A percentile compares a stretch with the other conserved stretches of the same genome.
phyloP scores from a whole-genome alignment of 2,329 filamentous ascomycete species.

The Fusarium sp. region DNA sequence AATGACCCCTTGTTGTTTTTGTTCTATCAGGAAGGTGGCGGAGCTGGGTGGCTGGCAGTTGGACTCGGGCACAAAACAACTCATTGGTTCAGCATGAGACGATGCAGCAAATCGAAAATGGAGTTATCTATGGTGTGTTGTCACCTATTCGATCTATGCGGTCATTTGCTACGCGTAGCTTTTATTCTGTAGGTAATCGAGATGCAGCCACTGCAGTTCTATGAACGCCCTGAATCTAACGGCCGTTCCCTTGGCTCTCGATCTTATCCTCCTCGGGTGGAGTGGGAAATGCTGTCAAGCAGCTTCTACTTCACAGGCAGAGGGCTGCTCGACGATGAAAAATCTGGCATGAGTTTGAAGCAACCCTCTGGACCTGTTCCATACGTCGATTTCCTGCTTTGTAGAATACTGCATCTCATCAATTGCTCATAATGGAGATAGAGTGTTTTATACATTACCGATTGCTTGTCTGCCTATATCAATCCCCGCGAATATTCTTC shows the following conservation, averaged over 20 bases:
- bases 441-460: not conserved
- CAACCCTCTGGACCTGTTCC: not conserved
- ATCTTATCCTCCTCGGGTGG: slow-evolving; percentile 42
- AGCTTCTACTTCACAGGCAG: slow-evolving; percentile 1
- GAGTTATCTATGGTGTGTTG: not conserved
- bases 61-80: not conserved
- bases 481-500: slow-evolving; percentile 5
- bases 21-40: not conserved
- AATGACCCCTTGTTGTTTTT: not conserved
- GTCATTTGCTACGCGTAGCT: not conserved
- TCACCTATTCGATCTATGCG: not conserved
- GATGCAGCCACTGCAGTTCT: not conserved
- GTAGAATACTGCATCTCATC: slow-evolving; percentile 1
- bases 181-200: not conserved
- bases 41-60: not conserved
- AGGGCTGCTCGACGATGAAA: not conserved
- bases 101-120: not conserved
- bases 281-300: slow-evolving; percentile 24
- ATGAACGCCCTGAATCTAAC: slow-evolving; percentile 47
- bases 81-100: not conserved
- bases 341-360: slow-evolving; percentile 18
- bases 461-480: not conserved
- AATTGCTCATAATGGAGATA: not conserved
- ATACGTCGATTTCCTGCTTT: slow-evolving; percentile 5
- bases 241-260: slow-evolving; percentile 43